Percentiles rank a stretch among this genome's conserved stretches.
Conservation (phyloP, 805 yeast species). For the Nakazawaea populi region DNA sequence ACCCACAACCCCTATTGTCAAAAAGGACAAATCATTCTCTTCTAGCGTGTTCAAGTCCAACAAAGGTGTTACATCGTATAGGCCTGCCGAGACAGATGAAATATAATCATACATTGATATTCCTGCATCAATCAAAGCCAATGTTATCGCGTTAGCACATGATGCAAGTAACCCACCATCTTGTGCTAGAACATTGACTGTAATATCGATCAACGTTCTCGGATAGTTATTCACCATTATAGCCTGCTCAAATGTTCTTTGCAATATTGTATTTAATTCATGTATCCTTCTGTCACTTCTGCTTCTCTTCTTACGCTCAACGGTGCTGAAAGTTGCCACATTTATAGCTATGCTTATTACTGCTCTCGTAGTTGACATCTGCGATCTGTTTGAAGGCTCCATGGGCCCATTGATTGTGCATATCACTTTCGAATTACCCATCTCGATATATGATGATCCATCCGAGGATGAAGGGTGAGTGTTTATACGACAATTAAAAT, state of each 20-base stretch:
- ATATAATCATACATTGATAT: conserved; percentile 90
- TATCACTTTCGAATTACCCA: conserved; percentile 84
- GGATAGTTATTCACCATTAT: conserved; percentile 73
- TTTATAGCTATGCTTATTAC: conserved; percentile 58
- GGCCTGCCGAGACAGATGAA: conserved; percentile 72
- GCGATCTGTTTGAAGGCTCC: conserved; percentile 63
- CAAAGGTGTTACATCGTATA: conserved; percentile 68
- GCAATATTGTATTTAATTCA: conserved; percentile 61
- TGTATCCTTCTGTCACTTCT: conserved; percentile 65
- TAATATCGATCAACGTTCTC: conserved; percentile 71
- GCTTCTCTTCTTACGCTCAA: conserved; percentile 64
- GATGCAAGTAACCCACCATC: conserved; percentile 87
- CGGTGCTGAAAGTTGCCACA: conserved; percentile 76
- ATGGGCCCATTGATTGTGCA: conserved; percentile 86
- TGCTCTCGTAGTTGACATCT: conserved; percentile 45
- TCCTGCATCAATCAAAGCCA: conserved; percentile 93
- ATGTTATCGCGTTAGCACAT: conserved; percentile 77
- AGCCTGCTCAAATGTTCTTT: conserved; percentile 69
- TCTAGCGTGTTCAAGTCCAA: conserved; percentile 80
- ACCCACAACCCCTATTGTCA: conserved; percentile 84
- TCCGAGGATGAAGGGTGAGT: conserved; percentile 87
- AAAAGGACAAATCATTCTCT: conserved; percentile 73
- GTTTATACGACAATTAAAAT: conserved; percentile 73
- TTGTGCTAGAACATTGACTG: conserved; percentile 73
- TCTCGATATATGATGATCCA: conserved; percentile 89